Conservation (phyloP, 2,329 filamentous ascomycete species). For the Parastagonospora nodorum region DNA sequence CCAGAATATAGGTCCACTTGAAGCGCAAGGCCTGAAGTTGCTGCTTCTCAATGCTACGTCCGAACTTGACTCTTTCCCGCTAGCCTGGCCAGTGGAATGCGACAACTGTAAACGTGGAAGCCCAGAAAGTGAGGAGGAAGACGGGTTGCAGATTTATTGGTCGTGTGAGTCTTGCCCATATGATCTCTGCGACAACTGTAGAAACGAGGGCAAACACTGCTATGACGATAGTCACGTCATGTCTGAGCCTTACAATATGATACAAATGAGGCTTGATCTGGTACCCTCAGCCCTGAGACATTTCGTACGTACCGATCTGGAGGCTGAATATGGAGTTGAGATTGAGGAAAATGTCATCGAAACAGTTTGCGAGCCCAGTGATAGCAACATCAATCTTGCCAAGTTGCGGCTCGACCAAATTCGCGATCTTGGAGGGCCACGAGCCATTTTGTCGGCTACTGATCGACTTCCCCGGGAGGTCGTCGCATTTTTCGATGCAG, state of each 20-base stretch:
- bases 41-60: background rate
- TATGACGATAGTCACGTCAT: background rate
- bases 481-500: constrained; percentile 1
- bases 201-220: background rate
- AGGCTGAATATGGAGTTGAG: background rate
- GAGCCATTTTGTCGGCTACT: background rate
- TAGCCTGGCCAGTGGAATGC: too few species aligned
- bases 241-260: background rate
- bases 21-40: background rate
- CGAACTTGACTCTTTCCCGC: background rate
- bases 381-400: background rate
- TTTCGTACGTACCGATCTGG: background rate
- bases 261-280: background rate
- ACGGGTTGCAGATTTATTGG: background rate
- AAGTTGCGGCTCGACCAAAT: background rate
- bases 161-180: background rate
- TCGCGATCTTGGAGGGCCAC: background rate
- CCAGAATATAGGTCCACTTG: background rate
- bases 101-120: background rate
- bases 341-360: background rate
- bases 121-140: background rate
- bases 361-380: background rate
- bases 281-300: background rate
- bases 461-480: background rate
- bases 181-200: background rate